Evolutionary conservation across 257 asterid genomes (phyloP).

Genomic region (Catharanthus roseus): DNA sequence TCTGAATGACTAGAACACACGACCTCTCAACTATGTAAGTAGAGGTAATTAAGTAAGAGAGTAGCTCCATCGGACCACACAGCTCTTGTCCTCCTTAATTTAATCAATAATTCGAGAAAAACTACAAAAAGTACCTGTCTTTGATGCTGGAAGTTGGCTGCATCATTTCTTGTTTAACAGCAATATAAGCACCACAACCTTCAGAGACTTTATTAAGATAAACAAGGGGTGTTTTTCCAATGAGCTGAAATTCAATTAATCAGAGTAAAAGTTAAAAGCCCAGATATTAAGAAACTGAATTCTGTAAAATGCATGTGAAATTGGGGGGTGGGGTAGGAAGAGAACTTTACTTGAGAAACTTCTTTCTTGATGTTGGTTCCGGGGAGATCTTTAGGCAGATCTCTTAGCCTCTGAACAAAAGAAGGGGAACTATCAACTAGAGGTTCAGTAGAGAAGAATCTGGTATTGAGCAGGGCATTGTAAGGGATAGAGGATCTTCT

Average conservation of each 20-base stretch:
- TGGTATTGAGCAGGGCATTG: conserved; percentile 20
- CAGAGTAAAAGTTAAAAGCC: not conserved
- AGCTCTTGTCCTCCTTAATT: too few relatives aligned
- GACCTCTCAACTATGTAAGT: too few relatives aligned
- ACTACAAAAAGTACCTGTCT: conserved; percentile 52
- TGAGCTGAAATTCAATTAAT: conserved; percentile 43
- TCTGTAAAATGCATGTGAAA: not conserved
- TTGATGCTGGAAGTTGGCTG: conserved; percentile 99
- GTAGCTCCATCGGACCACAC: too few relatives aligned
- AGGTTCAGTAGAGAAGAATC: conserved; percentile 30
- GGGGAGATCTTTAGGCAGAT: conserved; percentile 72
- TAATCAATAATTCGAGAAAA: not conserved
- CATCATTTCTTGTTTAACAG: conserved; percentile 95
- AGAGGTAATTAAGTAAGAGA: too few relatives aligned
- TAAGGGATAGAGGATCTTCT: conserved; percentile 26
- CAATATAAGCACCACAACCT: conserved; percentile 89
- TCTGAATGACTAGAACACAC: too few relatives aligned
- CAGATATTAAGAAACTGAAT: not conserved
- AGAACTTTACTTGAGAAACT: conserved; percentile 55
- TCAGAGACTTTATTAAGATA: conserved; percentile 78
- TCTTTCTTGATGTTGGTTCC: conserved; percentile 74
- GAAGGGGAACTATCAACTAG: conserved; percentile 39
- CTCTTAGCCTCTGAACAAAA: conserved; percentile 64
- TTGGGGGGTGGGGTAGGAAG: not conserved
- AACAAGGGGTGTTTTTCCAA: conserved; percentile 88